Conservation (phyloP, 768 basidiomycete genomes). For the Leccinum truebloodii region DNA sequence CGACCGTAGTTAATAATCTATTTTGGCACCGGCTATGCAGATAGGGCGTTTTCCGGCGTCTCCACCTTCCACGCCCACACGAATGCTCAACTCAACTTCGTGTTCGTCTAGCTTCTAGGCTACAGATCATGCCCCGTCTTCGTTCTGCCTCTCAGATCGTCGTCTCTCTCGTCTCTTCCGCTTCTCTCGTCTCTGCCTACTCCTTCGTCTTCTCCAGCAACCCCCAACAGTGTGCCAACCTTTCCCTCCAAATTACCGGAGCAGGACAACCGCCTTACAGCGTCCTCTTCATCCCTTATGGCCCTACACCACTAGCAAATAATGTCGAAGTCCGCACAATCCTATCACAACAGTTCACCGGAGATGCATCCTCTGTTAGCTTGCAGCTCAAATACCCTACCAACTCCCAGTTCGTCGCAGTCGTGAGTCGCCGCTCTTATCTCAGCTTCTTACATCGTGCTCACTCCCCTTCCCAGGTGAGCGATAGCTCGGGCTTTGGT, state of each 20-base stretch:
- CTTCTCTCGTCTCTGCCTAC: slow-evolving; percentile 38
- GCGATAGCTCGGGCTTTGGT: slow-evolving; percentile 62
- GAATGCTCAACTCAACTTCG: slow-evolving; percentile 12
- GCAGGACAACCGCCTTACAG: slow-evolving; percentile 67
- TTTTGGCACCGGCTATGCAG: slow-evolving; percentile 9
- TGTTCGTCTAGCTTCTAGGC: slow-evolving; percentile 3
- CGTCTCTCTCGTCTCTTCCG: slow-evolving; percentile 21
- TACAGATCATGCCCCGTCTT: slow-evolving; percentile 14
- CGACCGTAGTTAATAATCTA: slow-evolving; percentile 2
- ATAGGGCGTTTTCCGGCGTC: neutral
- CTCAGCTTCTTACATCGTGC: neutral
- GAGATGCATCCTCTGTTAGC: slow-evolving; percentile 37
- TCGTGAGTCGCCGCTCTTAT: slow-evolving; percentile 50
- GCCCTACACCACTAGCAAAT: slow-evolving; percentile 59
- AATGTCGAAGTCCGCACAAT: slow-evolving; percentile 66
- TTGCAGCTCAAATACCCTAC: slow-evolving; percentile 66
- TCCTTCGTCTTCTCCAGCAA: slow-evolving; percentile 44
- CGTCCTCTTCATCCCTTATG: slow-evolving; percentile 66
- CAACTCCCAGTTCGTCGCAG: slow-evolving; percentile 73
- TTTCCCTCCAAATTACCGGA: slow-evolving; percentile 60
- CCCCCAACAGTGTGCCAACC: slow-evolving; percentile 67
- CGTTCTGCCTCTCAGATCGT: neutral
- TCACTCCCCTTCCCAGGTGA: slow-evolving; percentile 42
- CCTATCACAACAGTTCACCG: slow-evolving; percentile 53
- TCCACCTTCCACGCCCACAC: neutral